Evolutionary conservation across 2,329 filamentous ascomycete genomes (phyloP).

Genomic region (Aureobasidium melanogenum): DNA sequence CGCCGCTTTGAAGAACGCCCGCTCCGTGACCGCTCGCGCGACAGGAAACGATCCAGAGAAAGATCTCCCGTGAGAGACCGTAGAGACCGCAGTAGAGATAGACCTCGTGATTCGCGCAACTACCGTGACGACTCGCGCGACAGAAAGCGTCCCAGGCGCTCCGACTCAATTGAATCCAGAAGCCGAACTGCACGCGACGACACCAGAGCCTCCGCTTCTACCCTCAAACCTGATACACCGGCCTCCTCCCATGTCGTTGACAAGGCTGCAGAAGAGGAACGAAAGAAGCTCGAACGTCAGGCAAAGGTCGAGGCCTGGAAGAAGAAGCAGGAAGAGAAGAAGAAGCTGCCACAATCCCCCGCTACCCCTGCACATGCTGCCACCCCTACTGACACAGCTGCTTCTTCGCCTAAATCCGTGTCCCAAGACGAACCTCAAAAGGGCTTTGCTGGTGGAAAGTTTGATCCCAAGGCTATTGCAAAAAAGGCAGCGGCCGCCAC

Average conservation of each 20-base stretch:
- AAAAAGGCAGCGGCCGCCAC: constrained; percentile 63
- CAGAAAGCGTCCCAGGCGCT: constrained; percentile 53
- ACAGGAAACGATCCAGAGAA: constrained; percentile 56
- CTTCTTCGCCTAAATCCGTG: constrained; percentile 5
- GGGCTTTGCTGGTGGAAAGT: constrained; percentile 62
- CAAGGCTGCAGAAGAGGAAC: constrained; percentile 55
- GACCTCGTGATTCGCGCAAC: constrained; percentile 62
- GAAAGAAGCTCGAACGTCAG: constrained; percentile 59
- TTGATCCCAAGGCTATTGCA: constrained; percentile 76
- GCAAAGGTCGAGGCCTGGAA: constrained; percentile 88
- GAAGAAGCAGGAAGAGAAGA: constrained; percentile 72
- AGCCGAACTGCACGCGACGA: constrained; percentile 51
- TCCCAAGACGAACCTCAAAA: constrained; percentile 39
- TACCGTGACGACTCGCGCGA: constrained; percentile 69
- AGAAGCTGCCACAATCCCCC: constrained; percentile 42
- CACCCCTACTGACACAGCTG: constrained; percentile 16
- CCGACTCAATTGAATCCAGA: constrained; percentile 63
- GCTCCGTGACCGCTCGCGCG: constrained; percentile 52
- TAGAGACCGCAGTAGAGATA: constrained; percentile 49
- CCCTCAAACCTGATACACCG: constrained; percentile 28
- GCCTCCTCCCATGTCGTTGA: constrained; percentile 16
- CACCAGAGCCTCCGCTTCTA: constrained; percentile 42
- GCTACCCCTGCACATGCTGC: constrained; percentile 13
- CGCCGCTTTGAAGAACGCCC: constrained; percentile 20
- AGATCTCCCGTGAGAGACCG: constrained; percentile 34